Evolutionary conservation across 148 eudicot species (phyloP).

Genomic region (Cornus suecica): DNA sequence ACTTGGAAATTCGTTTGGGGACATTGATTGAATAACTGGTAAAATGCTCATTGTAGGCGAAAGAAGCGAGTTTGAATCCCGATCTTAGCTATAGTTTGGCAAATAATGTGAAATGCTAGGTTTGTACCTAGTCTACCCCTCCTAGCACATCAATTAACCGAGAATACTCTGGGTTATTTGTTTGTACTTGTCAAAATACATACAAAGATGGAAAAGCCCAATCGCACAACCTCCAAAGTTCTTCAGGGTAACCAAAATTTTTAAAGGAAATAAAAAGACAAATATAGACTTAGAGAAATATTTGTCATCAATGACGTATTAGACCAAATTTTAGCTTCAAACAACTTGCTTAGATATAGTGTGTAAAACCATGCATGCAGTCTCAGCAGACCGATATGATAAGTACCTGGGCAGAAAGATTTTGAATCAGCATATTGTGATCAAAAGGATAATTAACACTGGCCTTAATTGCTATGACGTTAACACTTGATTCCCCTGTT

Average conservation of each 20-base stretch:
- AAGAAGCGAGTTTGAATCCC: too few species aligned
- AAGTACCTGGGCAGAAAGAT: conserved; percentile 82
- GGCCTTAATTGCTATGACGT: conserved; percentile 75
- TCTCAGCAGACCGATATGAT: background rate
- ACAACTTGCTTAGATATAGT: background rate
- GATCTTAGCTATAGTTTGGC: too few species aligned
- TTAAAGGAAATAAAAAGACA: background rate
- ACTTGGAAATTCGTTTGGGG: too few species aligned
- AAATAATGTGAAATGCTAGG: too few species aligned
- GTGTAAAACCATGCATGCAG: conserved; percentile 1
- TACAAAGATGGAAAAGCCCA: background rate
- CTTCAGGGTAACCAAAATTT: background rate
- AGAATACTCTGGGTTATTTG: too few species aligned
- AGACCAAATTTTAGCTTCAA: background rate
- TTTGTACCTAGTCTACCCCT: too few species aligned
- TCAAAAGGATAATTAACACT: conserved; percentile 77
- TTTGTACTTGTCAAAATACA: background rate
- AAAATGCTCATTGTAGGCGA: too few species aligned
- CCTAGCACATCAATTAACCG: too few species aligned
- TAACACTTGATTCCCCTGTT: conserved; percentile 64
- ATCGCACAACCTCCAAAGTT: background rate
- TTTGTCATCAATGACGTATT: background rate
- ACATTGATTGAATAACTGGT: too few species aligned
- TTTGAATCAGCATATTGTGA: conserved; percentile 73
- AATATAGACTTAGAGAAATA: background rate